Conservation (phyloP, 2,329 filamentous ascomycete genomes). For the Chrysosporium keratinophilum region DNA sequence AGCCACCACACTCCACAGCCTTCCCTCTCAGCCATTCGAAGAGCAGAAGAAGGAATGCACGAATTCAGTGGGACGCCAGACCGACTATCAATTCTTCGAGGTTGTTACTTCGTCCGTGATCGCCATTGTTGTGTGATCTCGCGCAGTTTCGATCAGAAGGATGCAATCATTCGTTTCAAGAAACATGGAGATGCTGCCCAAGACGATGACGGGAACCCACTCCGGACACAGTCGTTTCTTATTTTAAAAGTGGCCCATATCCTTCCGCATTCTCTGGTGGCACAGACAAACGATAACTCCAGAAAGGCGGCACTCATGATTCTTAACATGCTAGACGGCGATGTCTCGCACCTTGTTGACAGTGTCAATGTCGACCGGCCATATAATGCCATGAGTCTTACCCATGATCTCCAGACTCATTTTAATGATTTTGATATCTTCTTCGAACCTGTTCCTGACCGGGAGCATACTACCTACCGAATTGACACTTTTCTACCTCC, state of each 20-base stretch:
- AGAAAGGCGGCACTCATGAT: constrained; percentile 28
- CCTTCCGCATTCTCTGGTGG: constrained; percentile 17
- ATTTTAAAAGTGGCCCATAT: constrained; percentile 19
- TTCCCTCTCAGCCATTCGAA: constrained; percentile 13
- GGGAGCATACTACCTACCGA: constrained; percentile 22
- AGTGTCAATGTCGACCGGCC: constrained; percentile 33
- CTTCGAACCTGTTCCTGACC: constrained; percentile 6
- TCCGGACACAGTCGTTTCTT: constrained; percentile 10
- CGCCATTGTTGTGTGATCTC: constrained; percentile 18
- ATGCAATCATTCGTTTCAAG: constrained; percentile 13
- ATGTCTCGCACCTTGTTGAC: constrained; percentile 30
- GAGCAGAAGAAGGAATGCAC: constrained; percentile 2
- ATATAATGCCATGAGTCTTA: constrained; percentile 32
- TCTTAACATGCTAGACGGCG: constrained; percentile 36
- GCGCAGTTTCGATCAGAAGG: constrained; percentile 15
- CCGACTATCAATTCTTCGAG: constrained; percentile 14
- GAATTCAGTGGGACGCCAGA: constrained; percentile 12
- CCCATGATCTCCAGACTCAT: constrained; percentile 19
- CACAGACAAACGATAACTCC: constrained; percentile 18
- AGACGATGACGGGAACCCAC: constrained; percentile 17
- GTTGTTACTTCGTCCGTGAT: constrained; percentile 13
- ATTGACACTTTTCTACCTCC: constrained; percentile 20
- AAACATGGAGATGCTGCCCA: constrained; percentile 11
- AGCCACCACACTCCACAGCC: constrained; percentile 15
- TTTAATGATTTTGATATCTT: constrained; percentile 22